A percentile compares a stretch with the other conserved stretches of the same genome.
These are phyloP conservation scores for Irpex rosettiformis DNA, from an alignment of 1,284 basidiomycete genomes.

Conservation along the genomic window DNA sequence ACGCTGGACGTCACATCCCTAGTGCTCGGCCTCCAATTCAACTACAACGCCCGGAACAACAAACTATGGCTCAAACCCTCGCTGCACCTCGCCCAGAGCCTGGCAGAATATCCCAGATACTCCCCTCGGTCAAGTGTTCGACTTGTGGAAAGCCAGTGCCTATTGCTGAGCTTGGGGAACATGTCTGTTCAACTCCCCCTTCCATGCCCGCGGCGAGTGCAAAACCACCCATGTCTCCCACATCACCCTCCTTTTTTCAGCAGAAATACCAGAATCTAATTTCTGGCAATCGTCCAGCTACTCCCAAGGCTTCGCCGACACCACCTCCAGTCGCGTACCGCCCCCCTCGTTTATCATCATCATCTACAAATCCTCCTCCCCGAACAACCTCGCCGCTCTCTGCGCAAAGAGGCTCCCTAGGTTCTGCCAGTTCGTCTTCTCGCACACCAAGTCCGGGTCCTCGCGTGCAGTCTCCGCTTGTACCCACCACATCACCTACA, in stretches of 20 bases:
- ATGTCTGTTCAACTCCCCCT: constrained; percentile 56
- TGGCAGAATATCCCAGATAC: constrained; percentile 64
- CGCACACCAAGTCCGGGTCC: neutral
- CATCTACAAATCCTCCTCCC: neutral
- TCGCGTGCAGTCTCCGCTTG: constrained; percentile 9
- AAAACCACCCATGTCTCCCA: constrained; percentile 32
- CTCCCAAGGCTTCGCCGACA: constrained; percentile 20
- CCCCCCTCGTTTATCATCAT: constrained; percentile 5
- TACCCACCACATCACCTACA: constrained; percentile 12
- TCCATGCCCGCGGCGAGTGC: constrained; percentile 35
- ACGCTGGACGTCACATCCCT: constrained; percentile 17
- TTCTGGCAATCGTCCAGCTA: constrained; percentile 20
- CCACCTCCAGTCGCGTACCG: constrained; percentile 17
- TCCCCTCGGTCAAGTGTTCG: constrained; percentile 83
- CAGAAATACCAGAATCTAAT: constrained; percentile 27
- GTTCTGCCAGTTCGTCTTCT: neutral
- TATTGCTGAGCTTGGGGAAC: constrained; percentile 67
- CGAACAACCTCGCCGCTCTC: neutral
- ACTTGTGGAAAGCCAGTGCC: constrained; percentile 68
- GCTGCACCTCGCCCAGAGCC: constrained; percentile 26
- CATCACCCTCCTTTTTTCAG: constrained; percentile 24
- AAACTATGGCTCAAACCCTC: constrained; percentile 42
- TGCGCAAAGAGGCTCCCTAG: neutral
- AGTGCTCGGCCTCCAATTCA: constrained; percentile 3
- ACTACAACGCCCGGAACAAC: constrained; percentile 2